phyloP scores from a whole-genome alignment of 2,329 filamentous ascomycete genomes.

The Ophiostoma perfectum region DNA sequence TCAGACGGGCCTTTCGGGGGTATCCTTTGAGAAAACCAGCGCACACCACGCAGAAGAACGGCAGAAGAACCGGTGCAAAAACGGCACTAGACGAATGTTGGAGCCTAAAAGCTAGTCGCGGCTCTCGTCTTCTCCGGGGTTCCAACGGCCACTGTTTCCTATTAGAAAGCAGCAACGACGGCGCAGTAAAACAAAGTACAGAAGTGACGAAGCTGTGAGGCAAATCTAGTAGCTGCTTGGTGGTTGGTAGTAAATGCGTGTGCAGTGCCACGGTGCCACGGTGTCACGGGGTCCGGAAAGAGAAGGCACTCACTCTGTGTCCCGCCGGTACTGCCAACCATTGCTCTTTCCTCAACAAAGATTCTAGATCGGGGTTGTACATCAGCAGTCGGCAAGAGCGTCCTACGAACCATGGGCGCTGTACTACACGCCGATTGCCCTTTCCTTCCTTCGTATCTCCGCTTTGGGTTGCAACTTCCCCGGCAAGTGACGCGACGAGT shows the following conservation, averaged over 20 bases:
- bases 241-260: not conserved
- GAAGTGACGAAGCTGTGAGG: not conserved
- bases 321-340: not conserved
- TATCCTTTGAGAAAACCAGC: not conserved
- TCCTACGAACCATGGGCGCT: not conserved
- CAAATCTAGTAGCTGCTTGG: not conserved
- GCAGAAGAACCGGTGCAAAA: not conserved
- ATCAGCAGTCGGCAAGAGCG: slow-evolving; percentile 3
- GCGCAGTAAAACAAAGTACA: not conserved
- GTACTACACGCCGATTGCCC: not conserved
- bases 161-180: not conserved
- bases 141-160: not conserved
- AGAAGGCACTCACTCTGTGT: not conserved
- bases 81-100: not conserved
- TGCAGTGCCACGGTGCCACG: not conserved
- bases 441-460: not conserved
- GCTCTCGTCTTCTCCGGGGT: slow-evolving; percentile 6
- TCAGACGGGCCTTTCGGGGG: no score
- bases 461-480: not conserved
- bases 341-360: not conserved
- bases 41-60: not conserved
- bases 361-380: not conserved
- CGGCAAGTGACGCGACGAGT: no score
- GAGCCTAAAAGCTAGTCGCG: not conserved
- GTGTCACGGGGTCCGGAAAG: not conserved